A percentile compares a stretch with the other conserved stretches of the same genome.
Conservation (phyloP, 345 rosid species). For the Citrus cavaleriei region DNA sequence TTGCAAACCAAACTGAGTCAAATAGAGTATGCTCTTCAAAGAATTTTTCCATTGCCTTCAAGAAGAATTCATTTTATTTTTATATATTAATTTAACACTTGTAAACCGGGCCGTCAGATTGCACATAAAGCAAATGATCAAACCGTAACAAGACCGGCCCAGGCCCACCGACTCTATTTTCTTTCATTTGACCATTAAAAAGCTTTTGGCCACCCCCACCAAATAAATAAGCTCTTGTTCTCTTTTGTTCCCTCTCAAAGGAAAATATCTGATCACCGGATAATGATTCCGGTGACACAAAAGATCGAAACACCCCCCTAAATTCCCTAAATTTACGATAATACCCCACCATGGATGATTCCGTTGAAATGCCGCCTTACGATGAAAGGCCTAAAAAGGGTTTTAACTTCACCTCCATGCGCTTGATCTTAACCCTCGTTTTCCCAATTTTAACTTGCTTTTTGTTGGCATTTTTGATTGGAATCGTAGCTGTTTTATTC, state of each 20-base stretch:
- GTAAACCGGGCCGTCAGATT: not conserved
- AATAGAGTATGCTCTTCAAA: no score
- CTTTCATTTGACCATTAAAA: not conserved
- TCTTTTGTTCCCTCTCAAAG: not conserved
- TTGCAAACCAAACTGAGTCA: no score
- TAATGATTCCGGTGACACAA: not conserved
- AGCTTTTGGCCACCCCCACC: not conserved
- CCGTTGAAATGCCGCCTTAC: slow-evolving; percentile 20
- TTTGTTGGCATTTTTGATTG: slow-evolving; percentile 35
- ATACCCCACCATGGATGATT: slow-evolving; percentile 34
- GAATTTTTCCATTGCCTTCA: no score
- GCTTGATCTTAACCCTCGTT: slow-evolving; percentile 44
- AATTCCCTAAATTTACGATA: no score
- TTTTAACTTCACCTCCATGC: slow-evolving; percentile 17
- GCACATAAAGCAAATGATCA: not conserved
- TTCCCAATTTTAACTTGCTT: slow-evolving; percentile 47
- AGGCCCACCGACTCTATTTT: not conserved
- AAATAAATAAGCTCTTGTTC: not conserved
- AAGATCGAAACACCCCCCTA: not conserved
- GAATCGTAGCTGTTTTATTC: slow-evolving; percentile 37
- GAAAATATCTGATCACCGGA: not conserved
- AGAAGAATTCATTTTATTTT: no score
- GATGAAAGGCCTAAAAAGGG: slow-evolving; percentile 27
- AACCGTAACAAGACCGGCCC: not conserved
- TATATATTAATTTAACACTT: not conserved